Conservation (phyloP, 2,329 filamentous ascomycete species). For the Aaosphaeria arxii region DNA sequence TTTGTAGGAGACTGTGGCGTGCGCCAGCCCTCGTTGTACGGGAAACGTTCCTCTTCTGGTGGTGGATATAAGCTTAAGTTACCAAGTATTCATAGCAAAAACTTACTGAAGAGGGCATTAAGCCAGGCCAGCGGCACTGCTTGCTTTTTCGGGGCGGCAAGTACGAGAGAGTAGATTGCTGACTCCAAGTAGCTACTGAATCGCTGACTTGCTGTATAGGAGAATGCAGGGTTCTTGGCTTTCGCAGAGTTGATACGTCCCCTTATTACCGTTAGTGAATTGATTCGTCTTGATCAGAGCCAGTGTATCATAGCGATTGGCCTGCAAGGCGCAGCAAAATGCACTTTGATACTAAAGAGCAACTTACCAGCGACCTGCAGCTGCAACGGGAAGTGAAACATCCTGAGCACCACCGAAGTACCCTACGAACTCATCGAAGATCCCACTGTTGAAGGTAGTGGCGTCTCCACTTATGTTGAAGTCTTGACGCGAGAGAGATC, state of each 20-base stretch:
- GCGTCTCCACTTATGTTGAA: constrained; percentile 21
- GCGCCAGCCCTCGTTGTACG: constrained; percentile 19
- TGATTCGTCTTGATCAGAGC: no score
- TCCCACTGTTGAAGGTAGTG: constrained; percentile 14
- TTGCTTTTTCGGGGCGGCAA: constrained; percentile 10
- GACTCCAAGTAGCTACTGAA: constrained; percentile 20
- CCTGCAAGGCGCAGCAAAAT: neutral
- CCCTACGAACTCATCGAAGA: constrained; percentile 20
- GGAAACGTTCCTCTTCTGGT: constrained; percentile 20
- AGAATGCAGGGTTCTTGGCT: constrained; percentile 13
- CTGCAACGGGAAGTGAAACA: constrained; percentile 3
- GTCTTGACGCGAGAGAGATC: constrained; percentile 24
- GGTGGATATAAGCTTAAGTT: neutral
- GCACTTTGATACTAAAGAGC: neutral
- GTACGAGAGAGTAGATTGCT: constrained; percentile 12
- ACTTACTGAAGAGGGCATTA: constrained; percentile 24
- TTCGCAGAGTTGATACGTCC: constrained; percentile 12
- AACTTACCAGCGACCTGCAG: constrained; percentile 7
- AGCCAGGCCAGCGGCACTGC: constrained; percentile 13
- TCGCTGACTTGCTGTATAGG: constrained; percentile 7
- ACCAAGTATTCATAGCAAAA: neutral
- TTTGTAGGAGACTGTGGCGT: constrained; percentile 1
- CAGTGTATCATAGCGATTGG: no score
- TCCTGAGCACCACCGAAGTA: constrained; percentile 3
- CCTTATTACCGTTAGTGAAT: constrained; percentile 1